Conservation (phyloP, 305 asterid species). For the Withania somnifera region DNA sequence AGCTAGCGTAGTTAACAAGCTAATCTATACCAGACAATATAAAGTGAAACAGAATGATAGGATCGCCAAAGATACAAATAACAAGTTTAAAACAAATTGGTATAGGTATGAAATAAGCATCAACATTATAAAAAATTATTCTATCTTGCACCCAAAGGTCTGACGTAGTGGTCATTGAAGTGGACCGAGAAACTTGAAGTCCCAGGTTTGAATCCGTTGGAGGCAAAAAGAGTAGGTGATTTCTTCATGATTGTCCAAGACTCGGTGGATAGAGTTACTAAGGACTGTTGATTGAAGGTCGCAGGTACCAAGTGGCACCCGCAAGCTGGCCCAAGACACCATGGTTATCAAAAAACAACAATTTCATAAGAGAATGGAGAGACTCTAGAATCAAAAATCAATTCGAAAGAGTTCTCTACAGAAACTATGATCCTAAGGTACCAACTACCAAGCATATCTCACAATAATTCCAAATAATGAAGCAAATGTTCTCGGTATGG, state of each 20-base stretch:
- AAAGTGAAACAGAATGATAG: neutral
- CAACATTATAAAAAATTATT: neutral
- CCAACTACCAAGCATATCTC: neutral
- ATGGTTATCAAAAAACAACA: neutral
- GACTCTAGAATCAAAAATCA: neutral
- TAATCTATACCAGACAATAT: neutral
- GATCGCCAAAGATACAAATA: neutral
- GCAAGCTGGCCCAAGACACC: no score
- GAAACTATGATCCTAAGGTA: neutral
- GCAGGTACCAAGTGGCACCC: neutral
- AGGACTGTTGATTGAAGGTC: no score
- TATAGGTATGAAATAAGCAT: neutral
- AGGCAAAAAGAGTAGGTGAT: neutral
- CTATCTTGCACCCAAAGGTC: neutral
- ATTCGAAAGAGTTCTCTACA: neutral
- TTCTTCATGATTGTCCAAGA: neutral
- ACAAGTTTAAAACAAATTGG: neutral
- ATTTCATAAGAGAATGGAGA: neutral
- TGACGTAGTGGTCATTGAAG: neutral
- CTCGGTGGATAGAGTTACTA: neutral
- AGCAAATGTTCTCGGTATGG: neutral
- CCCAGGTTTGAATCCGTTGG: neutral
- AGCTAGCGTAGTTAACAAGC: neutral
- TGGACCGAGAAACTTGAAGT: neutral
- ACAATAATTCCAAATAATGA: neutral